Evolutionary conservation across 1,139 yeast species (phyloP).

Genomic region (Casaregolazyma lundiana): DNA sequence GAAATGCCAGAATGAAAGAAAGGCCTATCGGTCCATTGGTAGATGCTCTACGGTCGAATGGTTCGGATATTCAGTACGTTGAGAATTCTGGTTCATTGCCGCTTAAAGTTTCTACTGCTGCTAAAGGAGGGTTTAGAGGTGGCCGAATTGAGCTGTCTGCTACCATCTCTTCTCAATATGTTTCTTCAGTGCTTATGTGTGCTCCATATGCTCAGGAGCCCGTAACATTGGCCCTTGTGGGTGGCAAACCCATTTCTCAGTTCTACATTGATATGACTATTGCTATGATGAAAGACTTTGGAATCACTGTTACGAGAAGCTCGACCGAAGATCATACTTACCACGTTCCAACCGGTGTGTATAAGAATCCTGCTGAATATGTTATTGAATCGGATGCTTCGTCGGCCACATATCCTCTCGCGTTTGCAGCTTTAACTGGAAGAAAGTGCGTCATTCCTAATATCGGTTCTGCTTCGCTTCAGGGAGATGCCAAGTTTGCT

Average conservation of each 20-base stretch:
- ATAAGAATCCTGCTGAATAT: constrained; percentile 76
- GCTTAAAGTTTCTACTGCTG: constrained; percentile 60
- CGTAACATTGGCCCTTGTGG: constrained; percentile 81
- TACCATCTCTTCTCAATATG: constrained; percentile 95
- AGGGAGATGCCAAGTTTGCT: constrained; percentile 97
- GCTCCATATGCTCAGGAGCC: constrained; percentile 94
- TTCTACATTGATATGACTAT: constrained; percentile 96
- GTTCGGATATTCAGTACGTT: constrained; percentile 66
- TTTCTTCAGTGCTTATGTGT: constrained; percentile 92
- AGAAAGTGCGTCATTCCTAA: constrained; percentile 90
- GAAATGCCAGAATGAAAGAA: constrained; percentile 96
- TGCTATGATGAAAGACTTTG: constrained; percentile 89
- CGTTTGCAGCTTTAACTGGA: constrained; percentile 97
- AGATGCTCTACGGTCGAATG: constrained; percentile 79
- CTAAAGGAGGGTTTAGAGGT: constrained; percentile 61
- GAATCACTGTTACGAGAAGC: constrained; percentile 71
- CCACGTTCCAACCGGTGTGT: constrained; percentile 80
- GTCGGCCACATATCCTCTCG: constrained; percentile 95
- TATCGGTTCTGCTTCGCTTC: constrained; percentile 86
- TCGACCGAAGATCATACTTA: constrained; percentile 74
- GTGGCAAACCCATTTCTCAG: constrained; percentile 96
- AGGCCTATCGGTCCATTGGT: constrained; percentile 97
- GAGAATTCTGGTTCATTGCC: constrained; percentile 85
- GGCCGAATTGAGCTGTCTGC: constrained; percentile 94
- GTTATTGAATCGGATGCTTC: constrained; percentile 98